Evolutionary conservation across 2,329 filamentous ascomycete species (phyloP).

Genomic region (Ceratocystiopsis brevicomis): DNA sequence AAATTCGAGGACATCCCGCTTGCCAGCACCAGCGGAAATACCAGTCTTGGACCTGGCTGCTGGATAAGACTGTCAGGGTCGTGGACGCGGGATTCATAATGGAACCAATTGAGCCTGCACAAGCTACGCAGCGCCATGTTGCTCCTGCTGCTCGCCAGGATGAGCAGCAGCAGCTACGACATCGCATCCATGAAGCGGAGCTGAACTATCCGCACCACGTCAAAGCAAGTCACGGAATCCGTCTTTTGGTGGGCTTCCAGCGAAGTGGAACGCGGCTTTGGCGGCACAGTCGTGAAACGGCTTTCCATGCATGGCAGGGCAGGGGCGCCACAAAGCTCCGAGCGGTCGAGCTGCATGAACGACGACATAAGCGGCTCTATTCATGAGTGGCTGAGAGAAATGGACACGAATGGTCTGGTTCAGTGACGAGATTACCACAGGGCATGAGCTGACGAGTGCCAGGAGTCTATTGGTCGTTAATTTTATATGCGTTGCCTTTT

Average conservation of each 20-base stretch:
- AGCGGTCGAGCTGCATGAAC: no score
- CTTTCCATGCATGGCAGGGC: neutral
- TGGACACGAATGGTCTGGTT: no score
- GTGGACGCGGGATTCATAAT: neutral
- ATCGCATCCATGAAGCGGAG: neutral
- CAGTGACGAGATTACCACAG: no score
- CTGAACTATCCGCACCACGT: neutral
- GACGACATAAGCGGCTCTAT: no score
- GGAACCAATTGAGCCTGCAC: no score
- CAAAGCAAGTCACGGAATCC: neutral
- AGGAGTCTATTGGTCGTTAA: no score
- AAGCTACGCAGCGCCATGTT: no score
- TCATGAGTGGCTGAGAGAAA: no score
- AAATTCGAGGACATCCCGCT: neutral
- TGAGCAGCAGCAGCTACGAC: no score
- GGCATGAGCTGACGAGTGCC: no score
- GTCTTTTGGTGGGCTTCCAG: neutral
- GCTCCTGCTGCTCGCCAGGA: neutral
- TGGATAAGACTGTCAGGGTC: neutral
- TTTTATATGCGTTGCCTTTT: no score
- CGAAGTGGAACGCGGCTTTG: constrained; percentile 1
- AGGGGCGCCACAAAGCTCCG: no score
- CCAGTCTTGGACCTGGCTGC: neutral
- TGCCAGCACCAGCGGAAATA: neutral
- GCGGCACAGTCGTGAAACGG: neutral